phyloP scores from a whole-genome alignment of 208 protist genomes.

The Acanthamoeba lugdunensis region DNA sequence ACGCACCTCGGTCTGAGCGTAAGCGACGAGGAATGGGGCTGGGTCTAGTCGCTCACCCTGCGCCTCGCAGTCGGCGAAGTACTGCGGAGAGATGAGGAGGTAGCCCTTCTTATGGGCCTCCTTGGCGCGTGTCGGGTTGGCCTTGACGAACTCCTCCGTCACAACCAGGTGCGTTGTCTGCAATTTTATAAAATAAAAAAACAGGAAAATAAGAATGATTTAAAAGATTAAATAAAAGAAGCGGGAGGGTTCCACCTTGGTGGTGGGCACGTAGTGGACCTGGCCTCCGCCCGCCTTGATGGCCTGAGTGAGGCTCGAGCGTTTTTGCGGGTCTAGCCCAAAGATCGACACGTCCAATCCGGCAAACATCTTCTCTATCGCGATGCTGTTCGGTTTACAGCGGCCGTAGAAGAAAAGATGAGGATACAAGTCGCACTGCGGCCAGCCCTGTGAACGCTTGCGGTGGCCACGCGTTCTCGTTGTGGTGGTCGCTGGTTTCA shows the following conservation, averaged over 20 bases:
- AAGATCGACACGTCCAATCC: slow-evolving; percentile 35
- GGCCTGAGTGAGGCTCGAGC: background rate
- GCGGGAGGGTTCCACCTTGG: slow-evolving; percentile 1
- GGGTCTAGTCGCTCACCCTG: background rate
- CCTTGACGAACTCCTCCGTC: slow-evolving; percentile 30
- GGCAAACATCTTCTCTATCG: slow-evolving; percentile 45
- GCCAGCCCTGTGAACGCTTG: too few relatives aligned
- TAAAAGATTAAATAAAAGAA: background rate
- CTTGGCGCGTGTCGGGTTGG: slow-evolving; percentile 29
- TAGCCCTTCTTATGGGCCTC: slow-evolving; percentile 48
- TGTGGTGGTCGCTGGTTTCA: background rate
- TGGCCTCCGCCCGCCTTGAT: background rate
- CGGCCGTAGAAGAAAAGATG: background rate
- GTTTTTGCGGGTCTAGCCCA: slow-evolving; percentile 65
- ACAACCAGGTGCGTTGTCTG: slow-evolving; percentile 44
- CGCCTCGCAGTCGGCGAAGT: background rate
- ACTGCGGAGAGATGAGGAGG: slow-evolving; percentile 9
- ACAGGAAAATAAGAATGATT: background rate
- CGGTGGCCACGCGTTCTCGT: background rate
- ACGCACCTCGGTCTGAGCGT: background rate
- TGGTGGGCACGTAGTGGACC: slow-evolving; percentile 56
- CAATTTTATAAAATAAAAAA: background rate
- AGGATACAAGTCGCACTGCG: background rate
- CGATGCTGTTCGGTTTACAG: background rate
- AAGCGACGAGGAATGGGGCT: background rate